Evolutionary conservation across 1,139 yeast genomes (phyloP).

Genomic region (Lodderomyces metapsilosis): DNA sequence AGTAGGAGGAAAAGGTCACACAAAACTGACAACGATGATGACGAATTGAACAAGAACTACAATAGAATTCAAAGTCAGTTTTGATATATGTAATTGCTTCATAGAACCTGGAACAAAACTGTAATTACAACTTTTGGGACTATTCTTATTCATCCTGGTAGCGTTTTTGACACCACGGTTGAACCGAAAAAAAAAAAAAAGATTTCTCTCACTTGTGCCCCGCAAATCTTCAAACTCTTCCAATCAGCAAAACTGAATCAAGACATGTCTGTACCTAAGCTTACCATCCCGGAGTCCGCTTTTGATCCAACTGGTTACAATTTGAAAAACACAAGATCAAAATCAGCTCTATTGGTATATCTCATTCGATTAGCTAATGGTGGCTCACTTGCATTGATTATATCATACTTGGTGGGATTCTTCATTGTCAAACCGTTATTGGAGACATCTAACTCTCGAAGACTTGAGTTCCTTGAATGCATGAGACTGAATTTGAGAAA

Average conservation of each 20-base stretch:
- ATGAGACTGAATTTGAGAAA: conserved; percentile 36
- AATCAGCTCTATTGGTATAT: conserved; percentile 28
- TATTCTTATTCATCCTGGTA: too few species aligned
- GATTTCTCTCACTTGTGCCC: too few species aligned
- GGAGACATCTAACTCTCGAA: conserved; percentile 28
- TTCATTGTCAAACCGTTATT: conserved; percentile 38
- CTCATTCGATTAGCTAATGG: conserved; percentile 35
- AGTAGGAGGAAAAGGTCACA: background rate
- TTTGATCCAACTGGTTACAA: conserved; percentile 32
- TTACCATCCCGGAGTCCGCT: conserved; percentile 46
- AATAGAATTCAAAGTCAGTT: conserved; percentile 4
- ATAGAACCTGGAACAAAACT: too few species aligned
- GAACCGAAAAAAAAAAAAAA: background rate
- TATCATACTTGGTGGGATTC: conserved; percentile 33
- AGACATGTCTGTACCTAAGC: conserved; percentile 26
- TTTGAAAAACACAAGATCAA: conserved; percentile 17
- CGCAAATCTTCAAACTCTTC: too few species aligned
- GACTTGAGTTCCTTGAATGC: conserved; percentile 36
- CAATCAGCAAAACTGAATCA: background rate
- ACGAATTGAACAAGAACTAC: conserved; percentile 5
- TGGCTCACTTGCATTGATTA: conserved; percentile 31
- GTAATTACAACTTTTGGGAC: too few species aligned
- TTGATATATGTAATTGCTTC: too few species aligned
- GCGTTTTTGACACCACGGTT: background rate
- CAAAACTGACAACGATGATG: conserved; percentile 6